Evolutionary conservation across 2,329 filamentous ascomycete genomes (phyloP).

Genomic region (Nemania diffusa): DNA sequence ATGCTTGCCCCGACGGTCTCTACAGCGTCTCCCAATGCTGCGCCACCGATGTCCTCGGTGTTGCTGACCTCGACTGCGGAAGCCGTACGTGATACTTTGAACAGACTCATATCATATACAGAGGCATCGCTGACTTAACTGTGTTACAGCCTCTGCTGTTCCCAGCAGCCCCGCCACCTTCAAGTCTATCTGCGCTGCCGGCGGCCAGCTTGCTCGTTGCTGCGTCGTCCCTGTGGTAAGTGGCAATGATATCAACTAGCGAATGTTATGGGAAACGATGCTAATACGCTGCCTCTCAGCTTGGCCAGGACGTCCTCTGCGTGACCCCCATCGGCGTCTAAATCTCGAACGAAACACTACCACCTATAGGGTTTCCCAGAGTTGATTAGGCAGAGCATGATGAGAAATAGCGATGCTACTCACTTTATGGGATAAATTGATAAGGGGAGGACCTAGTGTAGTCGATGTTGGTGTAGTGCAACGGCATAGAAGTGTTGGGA

Average conservation of each 20-base stretch:
- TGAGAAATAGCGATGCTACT: background rate
- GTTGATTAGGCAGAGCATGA: background rate
- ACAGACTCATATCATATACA: background rate
- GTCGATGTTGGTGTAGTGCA: conserved; percentile 2
- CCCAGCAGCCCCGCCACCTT: conserved; percentile 57
- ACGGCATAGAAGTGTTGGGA: conserved; percentile 5
- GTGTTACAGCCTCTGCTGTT: conserved; percentile 45
- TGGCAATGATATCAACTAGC: background rate
- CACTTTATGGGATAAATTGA: conserved; percentile 12
- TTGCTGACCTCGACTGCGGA: conserved; percentile 59
- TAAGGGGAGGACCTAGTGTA: background rate
- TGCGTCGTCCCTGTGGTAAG: conserved; percentile 59
- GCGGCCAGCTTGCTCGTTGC: conserved; percentile 62
- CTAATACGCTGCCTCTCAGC: conserved; percentile 34
- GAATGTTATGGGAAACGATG: background rate
- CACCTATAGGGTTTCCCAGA: background rate
- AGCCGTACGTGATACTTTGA: conserved; percentile 47
- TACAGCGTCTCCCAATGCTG: conserved; percentile 65
- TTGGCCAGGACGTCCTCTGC: conserved; percentile 50
- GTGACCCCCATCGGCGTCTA: conserved; percentile 47
- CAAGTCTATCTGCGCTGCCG: conserved; percentile 53
- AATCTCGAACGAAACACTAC: background rate
- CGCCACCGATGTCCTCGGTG: conserved; percentile 66
- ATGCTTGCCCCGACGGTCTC: conserved; percentile 55
- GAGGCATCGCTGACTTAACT: conserved; percentile 8